Conservation (phyloP, 805 yeast genomes). For the Sugiyamaella americana region DNA sequence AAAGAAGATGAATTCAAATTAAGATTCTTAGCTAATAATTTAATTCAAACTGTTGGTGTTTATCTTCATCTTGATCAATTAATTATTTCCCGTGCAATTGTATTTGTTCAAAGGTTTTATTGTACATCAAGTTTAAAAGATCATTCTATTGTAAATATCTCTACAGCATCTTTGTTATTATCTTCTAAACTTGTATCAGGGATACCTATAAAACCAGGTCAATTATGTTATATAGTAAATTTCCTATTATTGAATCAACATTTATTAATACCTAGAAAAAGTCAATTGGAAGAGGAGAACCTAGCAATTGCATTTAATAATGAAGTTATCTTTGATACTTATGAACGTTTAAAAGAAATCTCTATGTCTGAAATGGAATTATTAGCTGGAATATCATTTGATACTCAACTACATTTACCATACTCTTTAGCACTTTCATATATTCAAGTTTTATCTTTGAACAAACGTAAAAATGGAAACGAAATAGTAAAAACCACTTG, state of each 20-base stretch:
- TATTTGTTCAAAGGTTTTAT: conserved; percentile 10
- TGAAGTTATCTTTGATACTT: not conserved
- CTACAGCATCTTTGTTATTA: conserved; percentile 2
- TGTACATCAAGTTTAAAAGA: conserved; percentile 1
- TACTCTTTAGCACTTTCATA: conserved; percentile 15
- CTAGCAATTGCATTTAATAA: not conserved
- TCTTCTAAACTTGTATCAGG: conserved; percentile 4
- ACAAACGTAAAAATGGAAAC: conserved; percentile 1
- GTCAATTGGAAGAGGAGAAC: no score
- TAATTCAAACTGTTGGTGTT: conserved; percentile 11
- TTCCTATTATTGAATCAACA: not conserved
- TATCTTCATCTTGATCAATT: conserved; percentile 9
- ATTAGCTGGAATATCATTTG: conserved; percentile 14
- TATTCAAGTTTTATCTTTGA: conserved; percentile 14
- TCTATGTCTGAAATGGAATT: conserved; percentile 8
- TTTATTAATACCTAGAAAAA: no score
- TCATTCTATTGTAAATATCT: not conserved
- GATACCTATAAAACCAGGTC: not conserved
- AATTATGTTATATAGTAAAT: not conserved
- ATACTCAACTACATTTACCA: conserved; percentile 12
- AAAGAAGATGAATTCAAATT: not conserved
- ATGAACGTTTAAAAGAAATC: not conserved
- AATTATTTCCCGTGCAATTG: conserved; percentile 12
- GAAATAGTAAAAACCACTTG: conserved; percentile 8
- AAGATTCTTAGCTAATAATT: conserved; percentile 6